Percentiles rank a stretch among this genome's conserved stretches.
phyloP scores from a whole-genome alignment of 1,284 basidiomycete genomes.

The Sporisorium reilianum region DNA sequence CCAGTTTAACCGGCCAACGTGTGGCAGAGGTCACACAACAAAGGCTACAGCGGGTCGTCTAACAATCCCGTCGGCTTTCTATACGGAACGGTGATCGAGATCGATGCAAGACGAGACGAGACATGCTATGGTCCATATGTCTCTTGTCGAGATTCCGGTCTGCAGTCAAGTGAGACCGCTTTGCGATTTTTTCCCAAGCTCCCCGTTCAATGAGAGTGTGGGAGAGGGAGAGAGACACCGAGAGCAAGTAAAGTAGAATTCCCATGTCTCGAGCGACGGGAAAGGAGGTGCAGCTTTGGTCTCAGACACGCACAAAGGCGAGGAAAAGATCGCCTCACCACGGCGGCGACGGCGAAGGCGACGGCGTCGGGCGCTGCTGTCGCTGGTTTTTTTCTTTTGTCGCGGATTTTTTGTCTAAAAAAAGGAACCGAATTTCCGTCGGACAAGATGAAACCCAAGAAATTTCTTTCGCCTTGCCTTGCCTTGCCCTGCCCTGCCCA shows the following conservation, averaged over 20 bases:
- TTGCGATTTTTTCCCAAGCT: not conserved
- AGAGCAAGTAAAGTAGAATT: no score
- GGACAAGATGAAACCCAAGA: not conserved
- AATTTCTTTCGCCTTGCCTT: not conserved
- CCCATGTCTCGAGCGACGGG: not conserved
- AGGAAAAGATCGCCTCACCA: not conserved
- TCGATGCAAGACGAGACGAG: not conserved
- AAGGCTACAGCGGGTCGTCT: not conserved
- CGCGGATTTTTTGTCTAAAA: not conserved
- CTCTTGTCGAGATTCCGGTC: not conserved
- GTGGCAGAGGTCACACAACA: no score
- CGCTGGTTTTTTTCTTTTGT: not conserved
- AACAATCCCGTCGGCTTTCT: not conserved
- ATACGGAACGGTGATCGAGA: not conserved
- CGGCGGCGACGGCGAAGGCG: no score
- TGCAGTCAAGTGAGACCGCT: not conserved
- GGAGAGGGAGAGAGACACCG: not conserved
- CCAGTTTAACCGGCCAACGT: not conserved
- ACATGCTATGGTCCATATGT: not conserved
- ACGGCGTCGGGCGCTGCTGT: not conserved
- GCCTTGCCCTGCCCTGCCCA: no score
- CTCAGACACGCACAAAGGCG: not conserved
- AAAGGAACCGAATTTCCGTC: not conserved
- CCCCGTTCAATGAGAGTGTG: not conserved
- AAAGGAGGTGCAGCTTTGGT: not conserved